phyloP scores from a whole-genome alignment of 2,329 filamentous ascomycete genomes.

The Tolypocladium paradoxum region DNA sequence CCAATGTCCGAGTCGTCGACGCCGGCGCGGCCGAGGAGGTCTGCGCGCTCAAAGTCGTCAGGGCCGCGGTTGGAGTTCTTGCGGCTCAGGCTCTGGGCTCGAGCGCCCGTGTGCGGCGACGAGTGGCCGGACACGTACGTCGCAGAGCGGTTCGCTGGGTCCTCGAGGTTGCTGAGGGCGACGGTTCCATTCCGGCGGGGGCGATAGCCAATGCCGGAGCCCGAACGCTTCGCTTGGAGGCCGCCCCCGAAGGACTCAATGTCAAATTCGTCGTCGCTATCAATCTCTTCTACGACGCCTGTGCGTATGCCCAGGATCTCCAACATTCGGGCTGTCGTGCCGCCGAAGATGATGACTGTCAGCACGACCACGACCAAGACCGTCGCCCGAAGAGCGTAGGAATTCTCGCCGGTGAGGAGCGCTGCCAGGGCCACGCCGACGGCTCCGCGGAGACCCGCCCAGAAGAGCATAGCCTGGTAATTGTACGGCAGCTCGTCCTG shows the following conservation, averaged over 20 bases:
- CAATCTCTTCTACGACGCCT: constrained; percentile 91
- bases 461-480: constrained; percentile 99
- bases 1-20: constrained; percentile 48
- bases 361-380: constrained; percentile 96
- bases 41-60: constrained; percentile 43
- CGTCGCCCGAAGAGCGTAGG: constrained; percentile 76
- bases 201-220: constrained; percentile 65
- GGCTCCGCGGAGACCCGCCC: constrained; percentile 89
- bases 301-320: constrained; percentile 96
- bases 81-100: constrained; percentile 39
- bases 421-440: constrained; percentile 92
- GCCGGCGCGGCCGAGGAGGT: constrained; percentile 40
- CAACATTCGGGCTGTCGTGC: constrained; percentile 93
- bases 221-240: constrained; percentile 71
- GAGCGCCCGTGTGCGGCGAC: constrained; percentile 33
- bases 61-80: constrained; percentile 32
- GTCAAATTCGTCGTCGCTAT: constrained; percentile 97
- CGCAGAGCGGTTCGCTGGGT: constrained; percentile 18
- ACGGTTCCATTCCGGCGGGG: constrained; percentile 57
- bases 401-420: constrained; percentile 72
- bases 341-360: constrained; percentile 97
- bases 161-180: constrained; percentile 41
- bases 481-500: constrained; percentile 85
- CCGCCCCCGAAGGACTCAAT: constrained; percentile 68
- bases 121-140: constrained; percentile 44